Base-by-base conservation (phyloP, 1,284 basidiomycete genomes). In the Fereydounia khargensis region DNA sequence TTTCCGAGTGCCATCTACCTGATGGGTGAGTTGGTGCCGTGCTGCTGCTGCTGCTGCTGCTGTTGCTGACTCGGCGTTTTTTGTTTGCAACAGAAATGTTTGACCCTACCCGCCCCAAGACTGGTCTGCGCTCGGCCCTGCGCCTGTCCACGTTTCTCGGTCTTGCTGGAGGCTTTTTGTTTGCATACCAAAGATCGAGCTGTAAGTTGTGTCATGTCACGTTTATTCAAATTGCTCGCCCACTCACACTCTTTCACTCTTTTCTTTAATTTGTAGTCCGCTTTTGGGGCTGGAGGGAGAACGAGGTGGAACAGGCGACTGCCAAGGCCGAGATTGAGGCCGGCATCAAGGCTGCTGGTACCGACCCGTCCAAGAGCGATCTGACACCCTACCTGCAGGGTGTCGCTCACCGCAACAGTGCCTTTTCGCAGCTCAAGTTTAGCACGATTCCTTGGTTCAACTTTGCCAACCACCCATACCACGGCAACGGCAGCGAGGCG, bases 261-360 rank as follows among this genome's bases (percentile, higher is more conserved):
- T 46, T 25, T n/a, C 19, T 17, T 23, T 13, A 16, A 22, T 22
- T 22, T n/a, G 6, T 42, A 91, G 91, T 86, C 78, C 91, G 94
- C 34, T 94, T 98, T 82, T 92, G 89, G 89, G 94, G 94, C 39
- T 92, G 89, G 87, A 81, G 82, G 18, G 94, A 97, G 80, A 99
- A 99, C 80, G 84, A 68, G 39, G 17, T 65, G 17, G 73, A 75
- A 41, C 53, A 61, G 34, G 22, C 46, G 23, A 42, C 46, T 2
- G 54, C 68, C 24, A 40, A 63, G 45, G 46, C 53, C 11, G 61
- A 68, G 17, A 37, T 46, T 17, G 60, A 49, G 11, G 43, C 48
- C 1, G 64, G 64, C 3, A 46, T 50, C 42, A 65, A 68, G 24
- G 52, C 62, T 1, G 28, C 43, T 21, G 68, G 68, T 8, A 56